phyloP scores from a whole-genome alignment of 768 basidiomycete species.

The Trametes punicea region DNA sequence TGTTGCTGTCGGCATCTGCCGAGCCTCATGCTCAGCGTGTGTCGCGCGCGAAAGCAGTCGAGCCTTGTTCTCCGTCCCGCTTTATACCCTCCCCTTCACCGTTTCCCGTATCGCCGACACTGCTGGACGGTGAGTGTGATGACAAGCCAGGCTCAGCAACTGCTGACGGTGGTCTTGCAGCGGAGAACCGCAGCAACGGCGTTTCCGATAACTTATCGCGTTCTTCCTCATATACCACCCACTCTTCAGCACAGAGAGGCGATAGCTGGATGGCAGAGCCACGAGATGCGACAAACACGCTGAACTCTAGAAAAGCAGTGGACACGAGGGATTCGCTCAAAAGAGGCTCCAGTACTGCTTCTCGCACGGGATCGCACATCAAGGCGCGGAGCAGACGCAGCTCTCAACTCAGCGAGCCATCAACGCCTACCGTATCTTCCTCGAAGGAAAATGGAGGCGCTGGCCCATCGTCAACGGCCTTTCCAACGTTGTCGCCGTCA shows the following conservation, averaged over 20 bases:
- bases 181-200: conserved; percentile 13
- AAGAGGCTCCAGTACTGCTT: conserved; percentile 15
- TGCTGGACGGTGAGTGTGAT: conserved; percentile 23
- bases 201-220: conserved; percentile 20
- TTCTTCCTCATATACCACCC: conserved; percentile 4
- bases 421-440: conserved; percentile 21
- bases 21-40: conserved; percentile 23
- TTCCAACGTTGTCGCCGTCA: conserved; percentile 4
- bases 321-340: conserved; percentile 15
- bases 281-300: conserved; percentile 21
- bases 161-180: background rate
- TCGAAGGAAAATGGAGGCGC: conserved; percentile 22
- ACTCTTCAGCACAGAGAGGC: conserved; percentile 6
- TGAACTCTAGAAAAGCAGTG: conserved; percentile 11
- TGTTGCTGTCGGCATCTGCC: conserved; percentile 20
- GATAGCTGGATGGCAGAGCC: conserved; percentile 24
- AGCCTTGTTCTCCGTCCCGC: conserved; percentile 26
- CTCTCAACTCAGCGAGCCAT: conserved; percentile 24
- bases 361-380: conserved; percentile 9
- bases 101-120: conserved; percentile 22
- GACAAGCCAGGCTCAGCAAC: background rate
- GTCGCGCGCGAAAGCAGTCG: conserved; percentile 10
- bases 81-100: conserved; percentile 20
- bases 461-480: conserved; percentile 20
- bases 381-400: conserved; percentile 21